A percentile compares a stretch with the other conserved stretches of the same genome.
Evolutionary conservation across 768 basidiomycete species (phyloP).

Genomic region (Kwoniella pini): DNA sequence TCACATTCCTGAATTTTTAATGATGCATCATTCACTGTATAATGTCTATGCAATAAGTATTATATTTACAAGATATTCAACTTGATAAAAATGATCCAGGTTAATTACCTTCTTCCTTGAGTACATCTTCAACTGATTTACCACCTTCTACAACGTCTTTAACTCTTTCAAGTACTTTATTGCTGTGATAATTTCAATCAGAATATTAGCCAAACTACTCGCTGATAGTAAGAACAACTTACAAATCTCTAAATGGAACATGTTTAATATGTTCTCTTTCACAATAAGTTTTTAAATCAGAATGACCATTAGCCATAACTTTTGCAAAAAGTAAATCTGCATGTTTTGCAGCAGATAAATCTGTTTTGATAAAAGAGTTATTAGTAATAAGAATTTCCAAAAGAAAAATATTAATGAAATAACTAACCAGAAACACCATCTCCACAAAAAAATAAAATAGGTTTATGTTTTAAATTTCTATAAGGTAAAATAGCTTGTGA

Average conservation of each 20-base stretch:
- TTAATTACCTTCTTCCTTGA: conserved; percentile 46
- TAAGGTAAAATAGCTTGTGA: conserved; percentile 92
- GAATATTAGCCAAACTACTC: neutral
- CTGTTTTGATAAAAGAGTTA: conserved; percentile 57
- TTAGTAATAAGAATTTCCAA: too few relatives aligned
- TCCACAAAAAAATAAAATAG: conserved; percentile 92
- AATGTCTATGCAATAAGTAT: neutral
- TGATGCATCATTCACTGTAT: too few relatives aligned
- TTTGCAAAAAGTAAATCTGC: conserved; percentile 97
- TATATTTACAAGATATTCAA: neutral
- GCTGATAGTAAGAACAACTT: conserved; percentile 12
- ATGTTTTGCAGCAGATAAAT: conserved; percentile 87
- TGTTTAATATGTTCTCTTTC: conserved; percentile 74
- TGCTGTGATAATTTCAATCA: conserved; percentile 51
- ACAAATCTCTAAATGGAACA: conserved; percentile 70
- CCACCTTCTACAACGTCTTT: conserved; percentile 69
- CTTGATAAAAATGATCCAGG: neutral
- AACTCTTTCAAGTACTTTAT: conserved; percentile 58
- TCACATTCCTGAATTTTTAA: too few relatives aligned
- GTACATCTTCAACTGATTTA: conserved; percentile 62
- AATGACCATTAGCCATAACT: conserved; percentile 59
- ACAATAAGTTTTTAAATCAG: conserved; percentile 85
- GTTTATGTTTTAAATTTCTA: conserved; percentile 65
- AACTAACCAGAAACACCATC: conserved; percentile 88
- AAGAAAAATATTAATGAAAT: neutral